These are phyloP conservation scores for Linum lewisii DNA, from an alignment of 345 rosid genomes.

Conservation along the genomic window DNA sequence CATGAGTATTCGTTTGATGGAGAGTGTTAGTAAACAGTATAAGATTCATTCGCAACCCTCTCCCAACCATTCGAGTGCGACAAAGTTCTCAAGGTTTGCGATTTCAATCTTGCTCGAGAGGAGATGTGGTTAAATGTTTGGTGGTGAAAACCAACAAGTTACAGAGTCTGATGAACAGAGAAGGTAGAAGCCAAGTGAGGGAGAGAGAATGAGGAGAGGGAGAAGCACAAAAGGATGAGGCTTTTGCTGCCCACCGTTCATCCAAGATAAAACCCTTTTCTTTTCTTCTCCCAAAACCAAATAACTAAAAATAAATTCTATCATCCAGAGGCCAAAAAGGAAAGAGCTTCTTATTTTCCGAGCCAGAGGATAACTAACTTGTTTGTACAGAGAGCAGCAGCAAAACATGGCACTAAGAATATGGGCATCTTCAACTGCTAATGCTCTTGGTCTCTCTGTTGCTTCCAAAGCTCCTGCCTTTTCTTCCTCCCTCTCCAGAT, in stretches of 20 bases:
- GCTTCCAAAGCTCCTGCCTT: slow-evolving; percentile 35
- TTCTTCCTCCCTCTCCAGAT: slow-evolving; percentile 55
- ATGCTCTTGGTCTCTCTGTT: slow-evolving; percentile 62
- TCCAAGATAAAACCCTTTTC: slow-evolving; percentile 35
- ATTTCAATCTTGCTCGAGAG: no score
- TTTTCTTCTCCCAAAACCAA: neutral
- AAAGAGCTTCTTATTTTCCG: neutral
- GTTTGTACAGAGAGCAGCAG: slow-evolving; percentile 8
- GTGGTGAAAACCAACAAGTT: no score
- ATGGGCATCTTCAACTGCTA: slow-evolving; percentile 96
- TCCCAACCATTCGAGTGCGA: no score
- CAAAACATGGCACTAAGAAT: slow-evolving; percentile 67
- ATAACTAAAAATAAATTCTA: no score
- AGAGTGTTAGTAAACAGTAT: no score
- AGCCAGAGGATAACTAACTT: slow-evolving; percentile 13
- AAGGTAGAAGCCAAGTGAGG: neutral
- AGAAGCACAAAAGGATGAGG: slow-evolving; percentile 45
- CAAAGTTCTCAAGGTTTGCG: no score
- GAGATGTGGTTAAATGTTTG: no score
- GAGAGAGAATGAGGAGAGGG: slow-evolving; percentile 2
- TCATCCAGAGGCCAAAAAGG: no score
- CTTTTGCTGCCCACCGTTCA: slow-evolving; percentile 64
- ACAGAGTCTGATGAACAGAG: no score
- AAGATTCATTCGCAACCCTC: no score
- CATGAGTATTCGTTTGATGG: no score